phyloP scores from a whole-genome alignment of 2,329 filamentous ascomycete species.

The Colletotrichum sp. region DNA sequence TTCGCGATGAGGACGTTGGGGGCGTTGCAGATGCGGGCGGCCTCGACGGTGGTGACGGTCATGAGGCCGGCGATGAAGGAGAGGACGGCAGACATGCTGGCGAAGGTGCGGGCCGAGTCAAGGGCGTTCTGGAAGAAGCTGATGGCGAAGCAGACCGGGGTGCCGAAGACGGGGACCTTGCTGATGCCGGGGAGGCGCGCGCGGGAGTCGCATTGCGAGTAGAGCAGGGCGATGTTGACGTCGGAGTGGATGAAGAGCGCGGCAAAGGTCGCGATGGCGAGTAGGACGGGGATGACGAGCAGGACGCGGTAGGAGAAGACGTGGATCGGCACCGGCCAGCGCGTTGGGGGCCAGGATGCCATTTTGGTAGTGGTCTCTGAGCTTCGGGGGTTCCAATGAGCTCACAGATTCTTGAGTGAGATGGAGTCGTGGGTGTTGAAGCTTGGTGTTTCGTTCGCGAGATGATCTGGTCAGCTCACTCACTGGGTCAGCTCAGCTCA shows the following conservation, averaged over 20 bases:
- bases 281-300: constrained; percentile 53
- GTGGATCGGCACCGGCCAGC: constrained; percentile 51
- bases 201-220: constrained; percentile 57
- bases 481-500: background rate
- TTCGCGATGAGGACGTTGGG: constrained; percentile 39
- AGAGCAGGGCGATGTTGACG: constrained; percentile 56
- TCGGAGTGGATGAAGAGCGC: constrained; percentile 51
- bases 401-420: background rate
- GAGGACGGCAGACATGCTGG: constrained; percentile 46
- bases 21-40: constrained; percentile 47
- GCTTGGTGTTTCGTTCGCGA: background rate
- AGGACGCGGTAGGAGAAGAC: constrained; percentile 58
- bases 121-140: constrained; percentile 53
- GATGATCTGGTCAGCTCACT: background rate
- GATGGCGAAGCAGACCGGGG: constrained; percentile 54
- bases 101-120: constrained; percentile 42
- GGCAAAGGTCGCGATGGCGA: constrained; percentile 46
- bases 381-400: background rate
- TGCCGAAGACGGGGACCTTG: constrained; percentile 48
- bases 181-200: constrained; percentile 49
- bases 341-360: background rate
- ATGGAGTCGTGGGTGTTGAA: background rate
- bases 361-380: background rate
- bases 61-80: constrained; percentile 51
- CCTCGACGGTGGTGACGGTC: constrained; percentile 55